These are phyloP conservation scores for Chrysoporthe puriensis DNA, from an alignment of 2,329 filamentous ascomycete species.

Conservation along the genomic window DNA sequence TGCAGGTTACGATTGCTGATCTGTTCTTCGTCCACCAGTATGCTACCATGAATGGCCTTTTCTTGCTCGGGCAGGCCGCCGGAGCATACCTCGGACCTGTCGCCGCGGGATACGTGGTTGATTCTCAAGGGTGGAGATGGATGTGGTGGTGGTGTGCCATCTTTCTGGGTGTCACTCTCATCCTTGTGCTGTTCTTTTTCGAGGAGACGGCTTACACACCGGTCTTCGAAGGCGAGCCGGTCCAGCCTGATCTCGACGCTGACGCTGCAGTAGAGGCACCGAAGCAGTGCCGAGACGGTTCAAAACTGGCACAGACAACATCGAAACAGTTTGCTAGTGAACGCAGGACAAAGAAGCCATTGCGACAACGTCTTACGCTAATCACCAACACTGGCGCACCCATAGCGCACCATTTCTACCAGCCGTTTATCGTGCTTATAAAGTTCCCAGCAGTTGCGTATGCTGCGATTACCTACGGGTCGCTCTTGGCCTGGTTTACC, in stretches of 20 bases:
- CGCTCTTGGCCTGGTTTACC: slow-evolving; percentile 43
- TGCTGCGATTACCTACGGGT: slow-evolving; percentile 45
- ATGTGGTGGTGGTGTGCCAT: slow-evolving; percentile 34
- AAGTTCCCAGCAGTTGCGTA: slow-evolving; percentile 33
- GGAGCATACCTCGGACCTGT: slow-evolving; percentile 32
- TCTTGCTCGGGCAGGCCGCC: slow-evolving; percentile 35
- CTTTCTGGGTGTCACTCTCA: not conserved
- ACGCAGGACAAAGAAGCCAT: not conserved
- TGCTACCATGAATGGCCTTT: slow-evolving; percentile 37
- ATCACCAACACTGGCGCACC: not conserved
- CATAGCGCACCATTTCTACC: slow-evolving; percentile 7
- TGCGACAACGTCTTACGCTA: slow-evolving; percentile 19
- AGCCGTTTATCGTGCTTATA: slow-evolving; percentile 3
- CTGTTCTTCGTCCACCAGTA: slow-evolving; percentile 39
- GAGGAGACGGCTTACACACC: slow-evolving; percentile 5
- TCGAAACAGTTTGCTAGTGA: not conserved
- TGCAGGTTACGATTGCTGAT: slow-evolving; percentile 43
- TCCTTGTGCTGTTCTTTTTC: slow-evolving; percentile 8
- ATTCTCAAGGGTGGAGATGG: slow-evolving; percentile 37
- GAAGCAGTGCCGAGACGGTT: not conserved
- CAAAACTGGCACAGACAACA: not conserved
- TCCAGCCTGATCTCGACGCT: not conserved
- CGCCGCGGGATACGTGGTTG: slow-evolving; percentile 31
- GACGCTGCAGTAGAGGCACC: not conserved
- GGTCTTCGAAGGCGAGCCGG: slow-evolving; percentile 7